Base-by-base conservation (phyloP, 1,284 basidiomycete genomes). In the Papiliotrema laurentii region DNA sequence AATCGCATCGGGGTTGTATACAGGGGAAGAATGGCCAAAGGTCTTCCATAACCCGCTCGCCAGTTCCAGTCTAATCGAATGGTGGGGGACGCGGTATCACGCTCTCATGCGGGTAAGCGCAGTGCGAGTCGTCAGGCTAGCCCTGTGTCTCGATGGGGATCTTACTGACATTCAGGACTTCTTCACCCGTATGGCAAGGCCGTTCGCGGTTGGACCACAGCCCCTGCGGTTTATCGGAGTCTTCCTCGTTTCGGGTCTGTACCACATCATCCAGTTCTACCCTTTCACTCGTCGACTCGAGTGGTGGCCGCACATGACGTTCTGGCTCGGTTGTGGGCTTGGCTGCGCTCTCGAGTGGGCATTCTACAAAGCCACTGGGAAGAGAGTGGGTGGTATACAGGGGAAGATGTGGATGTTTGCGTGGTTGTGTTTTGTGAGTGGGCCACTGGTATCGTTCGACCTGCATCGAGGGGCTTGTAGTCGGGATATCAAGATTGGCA, bases 41-140 rank as follows among this genome's bases (percentile, higher is more conserved):
- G 24, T 33, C 10, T 34, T 33, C 30, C 13, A 36, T 16, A 33
- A 35, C 19, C 46, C 46, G 21, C 14, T 48, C 14, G 31, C 18
- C 2, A 24, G 19, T 34, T 24, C 46, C 14, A 48, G 46, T 28
- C 25, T 48, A 31, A 41, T 14, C 22, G 38, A 42, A 21, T 41
- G 41, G 21, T 48, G 46, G 46, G 39, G 46, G 16, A 33, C 41
- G 30, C 26, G 46, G 18, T 48, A 42, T 18, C 46, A 48, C 22
- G 7, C 39, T 7, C 19, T 42, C 10, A 48, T 41, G 28, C 26
- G 46, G 24, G 46, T 48, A 24, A 41, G 45, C 16, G 9, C 19
- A 9, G 36, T 19, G 36, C 11, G 19, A 9, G 11, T 37, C 9
- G 36, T 37, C 10, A n/a, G 16, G 34, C 21, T 19, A 6, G 14